Conservation (phyloP, 768 basidiomycete genomes). For the Kwoniella europaea region DNA sequence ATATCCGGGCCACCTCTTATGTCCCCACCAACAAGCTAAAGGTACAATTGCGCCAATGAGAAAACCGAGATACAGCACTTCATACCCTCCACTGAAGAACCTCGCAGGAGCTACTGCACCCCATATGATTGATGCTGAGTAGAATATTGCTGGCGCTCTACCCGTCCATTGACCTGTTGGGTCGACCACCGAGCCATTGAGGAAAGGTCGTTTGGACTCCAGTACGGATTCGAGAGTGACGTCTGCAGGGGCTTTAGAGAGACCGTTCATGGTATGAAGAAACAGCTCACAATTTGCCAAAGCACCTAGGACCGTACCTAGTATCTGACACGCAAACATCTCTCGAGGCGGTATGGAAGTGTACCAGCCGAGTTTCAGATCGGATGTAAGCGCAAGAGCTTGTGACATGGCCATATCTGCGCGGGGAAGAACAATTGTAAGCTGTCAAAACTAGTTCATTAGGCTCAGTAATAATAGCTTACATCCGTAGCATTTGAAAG, state of each 20-base stretch:
- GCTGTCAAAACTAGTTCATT: neutral
- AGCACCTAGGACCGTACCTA: constrained; percentile 55
- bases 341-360: constrained; percentile 51
- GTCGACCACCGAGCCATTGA: constrained; percentile 55
- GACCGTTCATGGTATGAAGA: too few relatives aligned
- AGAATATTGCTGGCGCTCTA: constrained; percentile 56
- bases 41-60: constrained; percentile 54
- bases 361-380: constrained; percentile 58
- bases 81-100: constrained; percentile 58
- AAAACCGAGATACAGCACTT: constrained; percentile 50
- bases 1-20: constrained; percentile 51
- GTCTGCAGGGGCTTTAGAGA: too few relatives aligned
- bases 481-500: constrained; percentile 57
- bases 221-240: constrained; percentile 55
- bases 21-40: constrained; percentile 45
- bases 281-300: too few relatives aligned
- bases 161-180: constrained; percentile 58
- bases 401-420: constrained; percentile 58
- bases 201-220: constrained; percentile 49
- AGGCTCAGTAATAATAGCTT: constrained; percentile 6
- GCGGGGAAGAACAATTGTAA: neutral
- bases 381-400: constrained; percentile 51
- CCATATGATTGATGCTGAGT: constrained; percentile 56
- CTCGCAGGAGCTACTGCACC: constrained; percentile 52
- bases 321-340: constrained; percentile 57